Conservation (phyloP, 2,329 filamentous ascomycete species). For the Colletotrichum eremochloae region DNA sequence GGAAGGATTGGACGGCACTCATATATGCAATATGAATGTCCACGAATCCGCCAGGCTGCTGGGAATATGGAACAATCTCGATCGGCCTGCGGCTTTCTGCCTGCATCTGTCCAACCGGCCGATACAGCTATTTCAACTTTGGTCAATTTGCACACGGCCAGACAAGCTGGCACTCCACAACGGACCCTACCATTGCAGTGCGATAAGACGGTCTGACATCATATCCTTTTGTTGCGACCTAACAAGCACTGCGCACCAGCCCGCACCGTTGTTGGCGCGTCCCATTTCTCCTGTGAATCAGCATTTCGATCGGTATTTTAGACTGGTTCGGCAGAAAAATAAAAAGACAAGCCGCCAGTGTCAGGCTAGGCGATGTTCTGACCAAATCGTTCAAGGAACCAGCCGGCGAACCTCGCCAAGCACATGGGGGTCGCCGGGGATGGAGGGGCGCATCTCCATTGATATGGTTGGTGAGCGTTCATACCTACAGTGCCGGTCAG, state of each 20-base stretch:
- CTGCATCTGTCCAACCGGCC: neutral
- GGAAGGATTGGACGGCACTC: neutral
- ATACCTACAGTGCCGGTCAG: neutral
- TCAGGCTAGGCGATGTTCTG: neutral
- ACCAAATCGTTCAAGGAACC: too few relatives aligned
- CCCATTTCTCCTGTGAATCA: neutral
- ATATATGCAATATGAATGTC: neutral
- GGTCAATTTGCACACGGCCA: neutral
- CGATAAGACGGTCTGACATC: neutral
- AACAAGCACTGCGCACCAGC: neutral
- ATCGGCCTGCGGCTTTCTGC: neutral
- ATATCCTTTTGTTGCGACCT: neutral
- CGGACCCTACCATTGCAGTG: neutral
- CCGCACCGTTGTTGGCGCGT: neutral
- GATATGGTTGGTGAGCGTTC: too few relatives aligned
- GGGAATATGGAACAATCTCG: neutral
- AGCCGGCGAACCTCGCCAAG: neutral
- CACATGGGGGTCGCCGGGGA: too few relatives aligned
- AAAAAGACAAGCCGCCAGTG: neutral
- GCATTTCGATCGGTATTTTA: neutral
- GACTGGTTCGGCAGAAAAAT: neutral
- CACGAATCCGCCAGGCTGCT: neutral
- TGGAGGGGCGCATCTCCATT: too few relatives aligned
- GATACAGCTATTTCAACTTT: neutral
- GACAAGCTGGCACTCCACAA: neutral